A percentile compares a stretch with the other conserved stretches of the same genome.
Evolutionary conservation across 2,329 filamentous ascomycete species (phyloP).

Genomic region (Cadophora sp.): DNA sequence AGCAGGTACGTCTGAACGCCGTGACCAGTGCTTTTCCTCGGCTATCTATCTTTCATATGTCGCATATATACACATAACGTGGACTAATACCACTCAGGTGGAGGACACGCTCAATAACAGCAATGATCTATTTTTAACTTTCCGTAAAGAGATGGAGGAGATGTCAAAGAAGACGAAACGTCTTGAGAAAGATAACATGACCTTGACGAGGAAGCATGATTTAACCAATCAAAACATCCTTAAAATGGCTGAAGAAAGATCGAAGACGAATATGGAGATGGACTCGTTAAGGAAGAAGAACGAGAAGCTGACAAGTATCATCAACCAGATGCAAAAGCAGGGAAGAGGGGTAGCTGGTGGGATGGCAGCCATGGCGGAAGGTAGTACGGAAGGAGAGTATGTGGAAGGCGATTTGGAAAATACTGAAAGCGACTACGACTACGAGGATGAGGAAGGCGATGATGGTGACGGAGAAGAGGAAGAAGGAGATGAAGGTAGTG

Average conservation of each 20-base stretch:
- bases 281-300: conserved; percentile 80
- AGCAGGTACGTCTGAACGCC: conserved; percentile 74
- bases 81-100: conserved; percentile 70
- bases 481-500: conserved; percentile 62
- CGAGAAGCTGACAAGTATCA: conserved; percentile 90
- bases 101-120: conserved; percentile 98
- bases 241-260: conserved; percentile 94
- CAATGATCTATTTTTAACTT: conserved; percentile 95
- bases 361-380: conserved; percentile 65
- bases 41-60: conserved; percentile 16
- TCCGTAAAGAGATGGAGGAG: conserved; percentile 98
- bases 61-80: conserved; percentile 21
- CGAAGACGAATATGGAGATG: conserved; percentile 74
- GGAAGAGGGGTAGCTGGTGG: conserved; percentile 78
- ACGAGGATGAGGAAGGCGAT: conserved; percentile 66
- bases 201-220: conserved; percentile 89
- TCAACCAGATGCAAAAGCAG: conserved; percentile 95
- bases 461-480: conserved; percentile 62
- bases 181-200: conserved; percentile 94
- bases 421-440: conserved; percentile 69
- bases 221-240: conserved; percentile 93
- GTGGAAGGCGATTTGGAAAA: conserved; percentile 59
- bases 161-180: conserved; percentile 99
- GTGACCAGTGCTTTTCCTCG: conserved; percentile 15
- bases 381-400: conserved; percentile 60